Evolutionary conservation across 208 protist species (phyloP).

Genomic region (Jaenimonas drosophilae): DNA sequence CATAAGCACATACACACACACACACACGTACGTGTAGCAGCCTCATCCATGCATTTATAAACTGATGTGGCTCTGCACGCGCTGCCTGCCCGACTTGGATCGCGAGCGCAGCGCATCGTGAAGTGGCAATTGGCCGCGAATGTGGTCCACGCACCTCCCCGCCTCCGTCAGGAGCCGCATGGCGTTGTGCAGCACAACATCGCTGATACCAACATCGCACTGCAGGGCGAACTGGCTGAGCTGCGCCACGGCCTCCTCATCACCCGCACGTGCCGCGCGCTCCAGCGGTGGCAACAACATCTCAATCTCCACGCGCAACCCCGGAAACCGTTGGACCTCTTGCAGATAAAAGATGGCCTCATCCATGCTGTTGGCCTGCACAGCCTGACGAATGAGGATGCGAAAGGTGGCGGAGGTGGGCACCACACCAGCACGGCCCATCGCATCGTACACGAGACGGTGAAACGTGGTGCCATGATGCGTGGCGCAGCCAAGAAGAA

Average conservation of each 20-base stretch:
- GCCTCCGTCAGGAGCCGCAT: slow-evolving; percentile 58
- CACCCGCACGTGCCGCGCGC: slow-evolving; percentile 61
- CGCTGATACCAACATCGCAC: slow-evolving; percentile 77
- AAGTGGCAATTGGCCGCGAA: slow-evolving; percentile 62
- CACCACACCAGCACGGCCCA: slow-evolving; percentile 41
- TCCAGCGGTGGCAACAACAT: slow-evolving; percentile 81
- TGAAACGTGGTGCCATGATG: slow-evolving; percentile 39
- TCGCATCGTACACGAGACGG: slow-evolving; percentile 41
- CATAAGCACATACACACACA: too few relatives aligned
- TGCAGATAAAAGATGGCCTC: slow-evolving; percentile 69
- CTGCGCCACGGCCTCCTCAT: slow-evolving; percentile 62
- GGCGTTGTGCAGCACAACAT: slow-evolving; percentile 44
- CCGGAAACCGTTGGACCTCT: slow-evolving; percentile 37
- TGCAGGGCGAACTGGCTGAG: slow-evolving; percentile 72
- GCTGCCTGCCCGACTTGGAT: slow-evolving; percentile 64
- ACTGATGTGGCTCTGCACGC: slow-evolving; percentile 40
- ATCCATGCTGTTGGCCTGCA: slow-evolving; percentile 59
- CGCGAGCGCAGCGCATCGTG: slow-evolving; percentile 75
- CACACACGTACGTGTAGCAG: too few relatives aligned
- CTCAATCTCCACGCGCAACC: slow-evolving; percentile 79
- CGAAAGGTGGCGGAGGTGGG: slow-evolving; percentile 71
- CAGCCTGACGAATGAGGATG: slow-evolving; percentile 75
- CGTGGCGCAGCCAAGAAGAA: slow-evolving; percentile 37
- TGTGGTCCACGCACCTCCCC: slow-evolving; percentile 54
- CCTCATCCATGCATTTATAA: slow-evolving; percentile 11